These are phyloP conservation scores for Phytophthora melonis DNA, from an alignment of 352 stramenopile species.

Conservation along the genomic window DNA sequence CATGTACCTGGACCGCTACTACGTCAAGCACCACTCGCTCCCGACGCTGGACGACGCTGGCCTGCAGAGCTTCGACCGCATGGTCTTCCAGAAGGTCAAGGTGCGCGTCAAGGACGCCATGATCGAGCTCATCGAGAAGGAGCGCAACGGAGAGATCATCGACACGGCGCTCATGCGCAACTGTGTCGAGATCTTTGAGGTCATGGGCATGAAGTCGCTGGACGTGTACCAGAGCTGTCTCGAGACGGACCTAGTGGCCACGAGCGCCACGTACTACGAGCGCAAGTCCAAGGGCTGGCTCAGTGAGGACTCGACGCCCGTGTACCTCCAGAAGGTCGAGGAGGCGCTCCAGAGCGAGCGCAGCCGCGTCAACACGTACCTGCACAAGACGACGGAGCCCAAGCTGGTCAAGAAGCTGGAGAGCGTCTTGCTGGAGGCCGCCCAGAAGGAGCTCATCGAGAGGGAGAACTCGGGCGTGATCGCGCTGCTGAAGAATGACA, in stretches of 20 bases:
- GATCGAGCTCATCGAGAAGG: conserved; percentile 97
- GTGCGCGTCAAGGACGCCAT: conserved; percentile 90
- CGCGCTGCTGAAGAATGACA: conserved; percentile 97
- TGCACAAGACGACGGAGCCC: conserved; percentile 96
- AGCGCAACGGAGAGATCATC: conserved; percentile 97
- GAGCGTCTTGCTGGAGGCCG: conserved; percentile 94
- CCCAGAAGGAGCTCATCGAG: conserved; percentile 97
- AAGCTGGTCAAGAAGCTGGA: conserved; percentile 96
- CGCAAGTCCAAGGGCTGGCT: conserved; percentile 98
- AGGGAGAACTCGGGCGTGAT: conserved; percentile 98
- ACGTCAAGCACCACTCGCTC: conserved; percentile 98
- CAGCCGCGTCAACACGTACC: conserved; percentile 94
- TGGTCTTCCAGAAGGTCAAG: conserved; percentile 90
- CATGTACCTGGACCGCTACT: conserved; percentile 99
- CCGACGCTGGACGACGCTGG: conserved; percentile 95
- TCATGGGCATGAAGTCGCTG: conserved; percentile 97
- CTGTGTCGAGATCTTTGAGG: conserved; percentile 98
- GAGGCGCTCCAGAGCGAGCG: conserved; percentile 84
- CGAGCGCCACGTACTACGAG: conserved; percentile 96
- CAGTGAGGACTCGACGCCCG: conserved; percentile 96
- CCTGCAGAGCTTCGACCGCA: conserved; percentile 83
- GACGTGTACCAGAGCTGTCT: conserved; percentile 98
- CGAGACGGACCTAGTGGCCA: conserved; percentile 93
- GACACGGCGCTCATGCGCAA: conserved; percentile 97
- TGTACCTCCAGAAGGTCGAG: conserved; percentile 97